Conservation (phyloP, 176 grass and related monocot genomes). For the Tillandsia leiboldiana region DNA sequence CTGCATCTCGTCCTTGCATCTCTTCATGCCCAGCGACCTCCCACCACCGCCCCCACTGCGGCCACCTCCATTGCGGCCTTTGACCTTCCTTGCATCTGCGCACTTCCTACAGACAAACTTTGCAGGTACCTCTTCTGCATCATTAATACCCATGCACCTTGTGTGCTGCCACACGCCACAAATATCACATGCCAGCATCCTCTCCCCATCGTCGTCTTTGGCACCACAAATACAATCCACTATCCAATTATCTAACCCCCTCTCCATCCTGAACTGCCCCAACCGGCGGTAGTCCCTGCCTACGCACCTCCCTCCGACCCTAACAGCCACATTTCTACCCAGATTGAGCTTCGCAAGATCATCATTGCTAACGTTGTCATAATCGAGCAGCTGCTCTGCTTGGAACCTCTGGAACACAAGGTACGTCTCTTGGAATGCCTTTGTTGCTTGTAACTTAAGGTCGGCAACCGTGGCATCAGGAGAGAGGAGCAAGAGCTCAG, state of each 20-base stretch:
- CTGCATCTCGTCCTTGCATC: slow-evolving; percentile 61
- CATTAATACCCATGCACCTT: slow-evolving; percentile 72
- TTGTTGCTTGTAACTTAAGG: slow-evolving; percentile 59
- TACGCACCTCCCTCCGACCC: slow-evolving; percentile 48
- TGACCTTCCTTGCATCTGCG: slow-evolving; percentile 21
- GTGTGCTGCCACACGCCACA: slow-evolving; percentile 98
- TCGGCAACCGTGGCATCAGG: slow-evolving; percentile 55
- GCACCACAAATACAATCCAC: slow-evolving; percentile 86
- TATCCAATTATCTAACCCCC: slow-evolving; percentile 89
- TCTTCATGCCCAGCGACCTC: slow-evolving; percentile 7
- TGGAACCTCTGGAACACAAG: slow-evolving; percentile 90
- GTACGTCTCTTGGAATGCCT: slow-evolving; percentile 77
- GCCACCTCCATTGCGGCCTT: slow-evolving; percentile 20
- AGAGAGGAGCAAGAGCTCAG: slow-evolving; percentile 61
- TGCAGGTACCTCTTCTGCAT: slow-evolving; percentile 70
- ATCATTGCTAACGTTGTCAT: slow-evolving; percentile 38
- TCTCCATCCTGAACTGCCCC: slow-evolving; percentile 79
- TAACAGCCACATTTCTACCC: slow-evolving; percentile 39
- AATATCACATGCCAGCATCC: slow-evolving; percentile 85
- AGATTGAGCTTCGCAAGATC: slow-evolving; percentile 50
- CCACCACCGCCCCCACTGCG: slow-evolving; percentile 16
- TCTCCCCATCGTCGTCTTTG: slow-evolving; percentile 87
- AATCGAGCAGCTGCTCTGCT: slow-evolving; percentile 59
- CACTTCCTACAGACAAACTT: slow-evolving; percentile 78
- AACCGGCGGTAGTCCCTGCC: slow-evolving; percentile 42